Evolutionary conservation across 2,329 filamentous ascomycete species (phyloP), one percentile per base, ranked within the genome.

Genomic region (Arthrinium phaeospermum): DNA sequence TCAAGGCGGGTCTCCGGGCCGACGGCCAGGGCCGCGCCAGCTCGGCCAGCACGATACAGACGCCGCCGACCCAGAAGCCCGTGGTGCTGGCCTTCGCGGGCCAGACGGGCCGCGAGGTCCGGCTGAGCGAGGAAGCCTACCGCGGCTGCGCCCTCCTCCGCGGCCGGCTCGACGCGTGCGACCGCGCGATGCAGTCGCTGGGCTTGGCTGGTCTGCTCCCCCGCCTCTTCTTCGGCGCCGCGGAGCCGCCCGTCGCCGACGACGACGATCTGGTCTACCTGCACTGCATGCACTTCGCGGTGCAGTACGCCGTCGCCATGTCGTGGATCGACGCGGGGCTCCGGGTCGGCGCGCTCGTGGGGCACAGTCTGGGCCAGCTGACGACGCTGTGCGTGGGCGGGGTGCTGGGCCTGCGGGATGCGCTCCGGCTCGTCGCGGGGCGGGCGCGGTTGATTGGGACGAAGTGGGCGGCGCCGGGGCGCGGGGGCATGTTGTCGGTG

Each of bases 341-440:
- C 12, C 46, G 74, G 41, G 73, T 74, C 0, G 70, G 41, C 1
- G 80, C 78, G 7, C 75, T 83, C 0, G 78, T 85, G 0, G 84
- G 84, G 0, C 83, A 86, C 74, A 83, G 80, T 71, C 82, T 85
- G 41, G 85, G 85, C 1, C 80, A 86, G 75, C 76, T 86, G 4
- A 82, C 82, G 0, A 83, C 83, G 0, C 76, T 85, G 0, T 82
- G 81, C 44, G 74, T 85, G 0, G 77, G 82, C 0, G 79, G 79
- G 0, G 74, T 75, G 0, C 72, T 86, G 1, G 76, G 74, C 0
- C 71, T 85, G 0, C 27, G 74, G 22, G 81, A 84, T 45, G 76
- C 80, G 0, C 44, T 86, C 22, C 78, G 70, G 12, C 8, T 82
- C 1, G 76, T 84, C 0, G 46, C 73, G 1, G 75, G 71, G 0